Evolutionary conservation across 192 early-diverging fungal species (phyloP).

Genomic region (Coemansia asiatica): DNA sequence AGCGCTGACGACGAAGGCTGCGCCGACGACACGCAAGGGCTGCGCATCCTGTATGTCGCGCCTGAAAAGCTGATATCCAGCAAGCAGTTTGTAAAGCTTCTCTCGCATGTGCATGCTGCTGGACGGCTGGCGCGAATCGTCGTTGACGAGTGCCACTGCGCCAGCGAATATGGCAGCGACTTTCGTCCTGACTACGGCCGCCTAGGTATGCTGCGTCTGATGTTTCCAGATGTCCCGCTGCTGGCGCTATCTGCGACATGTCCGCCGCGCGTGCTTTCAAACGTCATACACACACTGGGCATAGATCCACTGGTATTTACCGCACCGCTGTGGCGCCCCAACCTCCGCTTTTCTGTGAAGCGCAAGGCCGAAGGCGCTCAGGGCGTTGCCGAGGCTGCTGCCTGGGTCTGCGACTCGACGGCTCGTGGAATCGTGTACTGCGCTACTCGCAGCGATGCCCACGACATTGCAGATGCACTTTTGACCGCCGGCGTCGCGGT

Average conservation of each 20-base stretch:
- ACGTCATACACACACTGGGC: constrained; percentile 57
- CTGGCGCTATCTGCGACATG: constrained; percentile 82
- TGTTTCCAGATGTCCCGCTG: constrained; percentile 65
- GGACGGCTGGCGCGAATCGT: constrained; percentile 51
- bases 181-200: constrained; percentile 59
- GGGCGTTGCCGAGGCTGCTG: constrained; percentile 51
- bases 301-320: constrained; percentile 59
- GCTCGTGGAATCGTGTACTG: constrained; percentile 71
- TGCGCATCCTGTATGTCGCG: constrained; percentile 56
- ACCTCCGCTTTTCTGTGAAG: constrained; percentile 64
- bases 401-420: constrained; percentile 61
- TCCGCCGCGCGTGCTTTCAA: constrained; percentile 56
- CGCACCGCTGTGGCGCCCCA: constrained; percentile 63
- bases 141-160: constrained; percentile 61
- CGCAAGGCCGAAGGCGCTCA: constrained; percentile 46
- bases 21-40: constrained; percentile 1
- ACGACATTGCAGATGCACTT: constrained; percentile 57
- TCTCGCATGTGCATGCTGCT: constrained; percentile 45
- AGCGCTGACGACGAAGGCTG: neutral
- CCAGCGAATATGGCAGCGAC: constrained; percentile 58
- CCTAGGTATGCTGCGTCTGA: constrained; percentile 51
- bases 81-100: constrained; percentile 46
- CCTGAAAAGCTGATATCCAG: constrained; percentile 56
- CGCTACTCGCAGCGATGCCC: constrained; percentile 64
- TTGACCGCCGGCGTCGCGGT: constrained; percentile 45